Evolutionary conservation across 805 yeast species (phyloP).

Genomic region (Geotrichum ghanense): DNA sequence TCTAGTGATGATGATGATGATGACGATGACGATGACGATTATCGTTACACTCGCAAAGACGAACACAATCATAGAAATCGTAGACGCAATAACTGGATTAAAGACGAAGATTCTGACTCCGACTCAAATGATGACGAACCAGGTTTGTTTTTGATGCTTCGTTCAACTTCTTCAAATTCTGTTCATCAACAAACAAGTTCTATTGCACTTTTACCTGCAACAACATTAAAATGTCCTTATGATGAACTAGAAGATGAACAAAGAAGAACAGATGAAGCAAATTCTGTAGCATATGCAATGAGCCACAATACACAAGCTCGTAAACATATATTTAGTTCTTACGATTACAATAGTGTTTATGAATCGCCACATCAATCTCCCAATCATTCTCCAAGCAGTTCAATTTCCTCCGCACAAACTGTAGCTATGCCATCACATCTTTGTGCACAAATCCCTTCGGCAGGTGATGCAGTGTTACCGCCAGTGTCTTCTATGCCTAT

Average conservation of each 20-base stretch:
- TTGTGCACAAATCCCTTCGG: conserved; percentile 1
- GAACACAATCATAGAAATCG: conserved; percentile 22
- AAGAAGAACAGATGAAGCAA: conserved; percentile 23
- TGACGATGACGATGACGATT: conserved; percentile 15
- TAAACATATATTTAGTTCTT: conserved; percentile 15
- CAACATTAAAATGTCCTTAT: conserved; percentile 68
- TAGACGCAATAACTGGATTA: conserved; percentile 8
- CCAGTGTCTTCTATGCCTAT: not conserved
- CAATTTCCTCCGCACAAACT: not conserved
- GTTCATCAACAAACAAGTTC: conserved; percentile 26
- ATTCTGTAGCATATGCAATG: conserved; percentile 34
- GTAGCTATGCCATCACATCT: not conserved
- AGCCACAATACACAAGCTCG: conserved; percentile 52
- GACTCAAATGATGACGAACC: conserved; percentile 48
- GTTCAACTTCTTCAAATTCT: conserved; percentile 25
- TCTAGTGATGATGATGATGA: conserved; percentile 8
- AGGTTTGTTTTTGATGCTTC: conserved; percentile 53
- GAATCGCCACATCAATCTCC: conserved; percentile 15
- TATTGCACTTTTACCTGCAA: conserved; percentile 75
- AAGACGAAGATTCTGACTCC: conserved; percentile 28
- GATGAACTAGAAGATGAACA: conserved; percentile 47
- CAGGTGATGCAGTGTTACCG: not conserved
- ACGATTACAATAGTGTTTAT: conserved; percentile 20
- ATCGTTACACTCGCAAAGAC: not conserved
- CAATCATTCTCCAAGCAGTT: conserved; percentile 6